phyloP scores from a whole-genome alignment of 371 early-diverging fungal species.

The Zopfochytrium polystomum region DNA sequence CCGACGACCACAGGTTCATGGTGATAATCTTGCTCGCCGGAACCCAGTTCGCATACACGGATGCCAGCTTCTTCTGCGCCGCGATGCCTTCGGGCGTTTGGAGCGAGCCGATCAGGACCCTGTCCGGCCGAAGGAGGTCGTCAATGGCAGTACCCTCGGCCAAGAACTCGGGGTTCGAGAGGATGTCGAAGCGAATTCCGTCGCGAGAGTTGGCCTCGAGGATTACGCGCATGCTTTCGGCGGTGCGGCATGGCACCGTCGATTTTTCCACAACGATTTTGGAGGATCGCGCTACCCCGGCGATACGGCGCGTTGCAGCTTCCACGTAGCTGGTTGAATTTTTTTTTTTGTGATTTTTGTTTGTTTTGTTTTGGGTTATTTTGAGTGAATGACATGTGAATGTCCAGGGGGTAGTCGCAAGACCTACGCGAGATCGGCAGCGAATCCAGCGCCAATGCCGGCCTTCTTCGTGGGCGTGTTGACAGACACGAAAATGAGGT shows the following conservation, averaged over 20 bases:
- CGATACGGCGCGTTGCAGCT: slow-evolving; percentile 83
- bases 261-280: slow-evolving; percentile 95
- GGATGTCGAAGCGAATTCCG: slow-evolving; percentile 77
- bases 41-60: slow-evolving; percentile 71
- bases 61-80: slow-evolving; percentile 74
- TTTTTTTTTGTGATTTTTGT: too few relatives aligned
- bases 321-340: slow-evolving; percentile 69
- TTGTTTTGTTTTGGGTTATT: neutral
- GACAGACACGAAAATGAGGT: slow-evolving; percentile 86
- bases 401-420: slow-evolving; percentile 1
- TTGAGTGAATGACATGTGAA: neutral
- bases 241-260: slow-evolving; percentile 94
- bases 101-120: slow-evolving; percentile 88
- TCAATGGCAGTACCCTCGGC: slow-evolving; percentile 91
- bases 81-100: slow-evolving; percentile 70
- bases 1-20: slow-evolving; percentile 91
- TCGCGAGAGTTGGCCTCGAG: slow-evolving; percentile 76
- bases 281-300: slow-evolving; percentile 73
- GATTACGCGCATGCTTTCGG: slow-evolving; percentile 83
- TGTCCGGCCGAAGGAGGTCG: slow-evolving; percentile 85
- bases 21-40: slow-evolving; percentile 83
- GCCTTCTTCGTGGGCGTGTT: slow-evolving; percentile 84
- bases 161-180: slow-evolving; percentile 96
- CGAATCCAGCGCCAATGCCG: slow-evolving; percentile 77
- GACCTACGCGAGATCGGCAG: slow-evolving; percentile 81